Evolutionary conservation across 352 stramenopile genomes (phyloP).

Genomic region (Phytophthora sp.): DNA sequence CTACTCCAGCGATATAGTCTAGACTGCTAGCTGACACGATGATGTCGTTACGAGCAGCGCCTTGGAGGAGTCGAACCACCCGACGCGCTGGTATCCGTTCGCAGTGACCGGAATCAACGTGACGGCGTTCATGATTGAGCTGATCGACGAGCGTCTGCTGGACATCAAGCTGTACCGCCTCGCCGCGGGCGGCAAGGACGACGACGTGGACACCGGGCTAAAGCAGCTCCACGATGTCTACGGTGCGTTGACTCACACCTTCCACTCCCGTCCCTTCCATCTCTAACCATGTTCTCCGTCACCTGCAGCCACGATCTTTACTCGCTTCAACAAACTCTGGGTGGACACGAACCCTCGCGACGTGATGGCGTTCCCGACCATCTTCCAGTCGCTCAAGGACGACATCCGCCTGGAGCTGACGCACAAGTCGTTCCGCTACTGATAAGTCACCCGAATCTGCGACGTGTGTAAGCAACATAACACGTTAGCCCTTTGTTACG

Average conservation of each 20-base stretch:
- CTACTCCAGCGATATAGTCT: not conserved
- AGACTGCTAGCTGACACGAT: not conserved
- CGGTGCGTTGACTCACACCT: slow-evolving; percentile 41
- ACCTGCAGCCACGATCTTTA: slow-evolving; percentile 68
- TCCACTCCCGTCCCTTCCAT: not conserved
- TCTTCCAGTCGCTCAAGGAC: slow-evolving; percentile 85
- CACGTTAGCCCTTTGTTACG: slow-evolving; percentile 9
- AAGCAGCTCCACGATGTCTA: slow-evolving; percentile 78
- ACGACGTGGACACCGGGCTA: slow-evolving; percentile 46
- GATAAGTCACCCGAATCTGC: slow-evolving; percentile 33
- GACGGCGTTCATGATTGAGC: slow-evolving; percentile 79
- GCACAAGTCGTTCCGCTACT: slow-evolving; percentile 72
- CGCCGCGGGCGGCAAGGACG: slow-evolving; percentile 21
- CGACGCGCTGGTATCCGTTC: slow-evolving; percentile 87
- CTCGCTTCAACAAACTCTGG: slow-evolving; percentile 86
- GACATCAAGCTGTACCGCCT: slow-evolving; percentile 75
- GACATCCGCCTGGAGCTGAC: slow-evolving; percentile 63
- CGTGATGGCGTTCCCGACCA: slow-evolving; percentile 85
- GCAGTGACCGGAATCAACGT: slow-evolving; percentile 89
- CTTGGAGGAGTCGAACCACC: slow-evolving; percentile 83
- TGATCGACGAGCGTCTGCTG: slow-evolving; percentile 77
- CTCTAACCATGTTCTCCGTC: slow-evolving; percentile 1
- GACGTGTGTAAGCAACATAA: slow-evolving; percentile 28
- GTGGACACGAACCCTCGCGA: slow-evolving; percentile 82
- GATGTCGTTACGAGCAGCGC: slow-evolving; percentile 40